A percentile compares a stretch with the other conserved stretches of the same genome.
Conservation (phyloP, 2,329 filamentous ascomycete genomes). For the Calonectria naviculata region DNA sequence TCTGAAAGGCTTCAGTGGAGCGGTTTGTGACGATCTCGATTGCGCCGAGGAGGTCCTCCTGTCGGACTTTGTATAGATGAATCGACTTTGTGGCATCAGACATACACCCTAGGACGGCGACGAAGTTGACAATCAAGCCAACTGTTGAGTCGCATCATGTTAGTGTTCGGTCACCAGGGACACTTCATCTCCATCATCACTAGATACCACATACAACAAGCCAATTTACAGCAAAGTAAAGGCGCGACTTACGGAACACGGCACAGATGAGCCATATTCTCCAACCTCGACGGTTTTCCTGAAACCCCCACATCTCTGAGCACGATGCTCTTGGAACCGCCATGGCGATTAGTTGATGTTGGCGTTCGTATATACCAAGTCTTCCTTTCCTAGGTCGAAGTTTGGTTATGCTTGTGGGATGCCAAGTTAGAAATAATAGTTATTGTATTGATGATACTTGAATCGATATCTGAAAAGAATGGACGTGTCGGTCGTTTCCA, state of each 20-base stretch:
- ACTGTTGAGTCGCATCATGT: background rate
- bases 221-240: background rate
- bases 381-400: background rate
- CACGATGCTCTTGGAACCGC: conserved; percentile 21
- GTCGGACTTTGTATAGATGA: conserved; percentile 22
- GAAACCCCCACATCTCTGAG: conserved; percentile 28
- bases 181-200: too few relatives aligned
- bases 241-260: conserved; percentile 25
- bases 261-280: conserved; percentile 30
- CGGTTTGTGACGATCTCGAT: conserved; percentile 16
- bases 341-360: conserved; percentile 2
- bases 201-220: background rate
- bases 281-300: conserved; percentile 29
- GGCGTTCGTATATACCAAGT: background rate
- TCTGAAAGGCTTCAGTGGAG: conserved; percentile 1
- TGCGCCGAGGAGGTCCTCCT: conserved; percentile 14
- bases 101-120: conserved; percentile 28
- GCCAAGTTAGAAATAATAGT: background rate
- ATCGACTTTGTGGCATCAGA: conserved; percentile 22
- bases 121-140: conserved; percentile 28
- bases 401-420: background rate
- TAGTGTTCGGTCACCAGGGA: background rate
- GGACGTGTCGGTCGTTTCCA: too few relatives aligned
- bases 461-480: background rate
- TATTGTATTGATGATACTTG: too few relatives aligned